Percentiles rank a stretch among this genome's conserved stretches.
These are phyloP conservation scores for Tetradesmus lagerheimii DNA, from an alignment of 139 green algal genomes.

Conservation along the genomic window DNA sequence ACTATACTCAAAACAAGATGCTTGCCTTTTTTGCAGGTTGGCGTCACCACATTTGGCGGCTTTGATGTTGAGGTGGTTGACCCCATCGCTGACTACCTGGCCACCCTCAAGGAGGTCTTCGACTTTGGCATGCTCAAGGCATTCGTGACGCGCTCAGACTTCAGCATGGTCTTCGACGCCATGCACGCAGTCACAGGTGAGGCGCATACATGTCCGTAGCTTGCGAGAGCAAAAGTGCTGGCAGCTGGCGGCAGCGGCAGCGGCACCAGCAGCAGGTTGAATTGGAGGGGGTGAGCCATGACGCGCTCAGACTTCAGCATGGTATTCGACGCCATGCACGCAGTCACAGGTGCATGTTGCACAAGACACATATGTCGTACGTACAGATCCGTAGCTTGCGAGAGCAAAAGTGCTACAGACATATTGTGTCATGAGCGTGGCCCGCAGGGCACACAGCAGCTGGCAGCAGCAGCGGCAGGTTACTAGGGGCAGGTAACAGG, in stretches of 20 bases:
- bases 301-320: conserved; percentile 91
- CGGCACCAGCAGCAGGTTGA: background rate
- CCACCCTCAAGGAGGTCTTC: conserved; percentile 92
- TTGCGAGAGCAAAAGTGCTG: no score
- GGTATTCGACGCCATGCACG: conserved; percentile 97
- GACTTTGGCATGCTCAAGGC: conserved; percentile 92
- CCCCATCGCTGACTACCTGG: conserved; percentile 94
- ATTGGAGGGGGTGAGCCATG: no score
- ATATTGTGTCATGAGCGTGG: no score
- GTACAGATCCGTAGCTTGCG: no score
- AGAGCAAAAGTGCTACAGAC: no score
- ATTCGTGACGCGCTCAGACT: conserved; percentile 91
- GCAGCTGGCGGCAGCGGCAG: no score
- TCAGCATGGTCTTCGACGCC: conserved; percentile 95
- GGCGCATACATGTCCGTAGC: no score
- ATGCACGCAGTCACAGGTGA: conserved; percentile 93
- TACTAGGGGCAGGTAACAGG: no score
- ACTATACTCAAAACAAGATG: no score
- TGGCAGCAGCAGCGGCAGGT: no score
- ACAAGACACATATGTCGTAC: no score
- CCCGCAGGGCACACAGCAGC: no score
- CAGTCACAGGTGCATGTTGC: conserved; percentile 37
- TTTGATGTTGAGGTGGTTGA: conserved; percentile 99
- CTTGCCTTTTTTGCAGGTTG: conserved; percentile 46
- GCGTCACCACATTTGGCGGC: conserved; percentile 78